phyloP scores from a whole-genome alignment of 1,139 yeast genomes.

The Kodamaea plutei region DNA sequence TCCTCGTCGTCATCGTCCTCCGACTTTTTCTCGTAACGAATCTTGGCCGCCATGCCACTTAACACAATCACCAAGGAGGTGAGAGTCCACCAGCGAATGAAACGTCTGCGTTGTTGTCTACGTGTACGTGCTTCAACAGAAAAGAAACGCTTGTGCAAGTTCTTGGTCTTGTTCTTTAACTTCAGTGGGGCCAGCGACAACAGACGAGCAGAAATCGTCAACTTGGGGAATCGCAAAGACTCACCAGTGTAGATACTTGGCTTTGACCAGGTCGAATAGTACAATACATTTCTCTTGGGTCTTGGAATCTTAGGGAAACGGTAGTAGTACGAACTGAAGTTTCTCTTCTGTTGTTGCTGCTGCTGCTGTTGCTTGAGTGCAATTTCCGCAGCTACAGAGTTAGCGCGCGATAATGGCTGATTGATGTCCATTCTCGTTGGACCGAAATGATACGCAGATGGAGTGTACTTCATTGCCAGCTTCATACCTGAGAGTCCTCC shows the following conservation, averaged over 20 bases:
- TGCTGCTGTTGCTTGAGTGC: conserved; percentile 12
- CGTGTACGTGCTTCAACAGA: conserved; percentile 41
- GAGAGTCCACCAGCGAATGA: conserved; percentile 67
- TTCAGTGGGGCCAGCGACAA: conserved; percentile 40
- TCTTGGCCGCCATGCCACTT: conserved; percentile 60
- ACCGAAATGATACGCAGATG: conserved; percentile 13
- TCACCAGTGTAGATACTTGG: conserved; percentile 8
- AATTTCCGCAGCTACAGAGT: conserved; percentile 32
- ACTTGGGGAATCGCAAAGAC: conserved; percentile 20
- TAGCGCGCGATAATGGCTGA: conserved; percentile 44
- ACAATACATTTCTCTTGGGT: conserved; percentile 56
- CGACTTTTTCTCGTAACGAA: conserved; percentile 36
- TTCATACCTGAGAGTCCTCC: conserved; percentile 10
- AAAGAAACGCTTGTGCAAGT: conserved; percentile 39
- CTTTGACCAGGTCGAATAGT: conserved; percentile 44
- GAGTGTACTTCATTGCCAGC: conserved; percentile 13
- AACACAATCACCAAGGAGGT: conserved; percentile 61
- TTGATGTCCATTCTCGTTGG: conserved; percentile 31
- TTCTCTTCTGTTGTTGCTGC: conserved; percentile 17
- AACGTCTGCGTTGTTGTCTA: conserved; percentile 44
- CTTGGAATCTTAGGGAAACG: conserved; percentile 60
- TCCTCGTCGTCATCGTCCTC: conserved; percentile 26
- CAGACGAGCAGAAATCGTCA: conserved; percentile 29
- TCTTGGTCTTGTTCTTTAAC: conserved; percentile 32
- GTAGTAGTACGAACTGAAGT: conserved; percentile 31